Evolutionary conservation across 164 flowering plant genomes (phyloP).

Genomic region (Vitis labrusca): DNA sequence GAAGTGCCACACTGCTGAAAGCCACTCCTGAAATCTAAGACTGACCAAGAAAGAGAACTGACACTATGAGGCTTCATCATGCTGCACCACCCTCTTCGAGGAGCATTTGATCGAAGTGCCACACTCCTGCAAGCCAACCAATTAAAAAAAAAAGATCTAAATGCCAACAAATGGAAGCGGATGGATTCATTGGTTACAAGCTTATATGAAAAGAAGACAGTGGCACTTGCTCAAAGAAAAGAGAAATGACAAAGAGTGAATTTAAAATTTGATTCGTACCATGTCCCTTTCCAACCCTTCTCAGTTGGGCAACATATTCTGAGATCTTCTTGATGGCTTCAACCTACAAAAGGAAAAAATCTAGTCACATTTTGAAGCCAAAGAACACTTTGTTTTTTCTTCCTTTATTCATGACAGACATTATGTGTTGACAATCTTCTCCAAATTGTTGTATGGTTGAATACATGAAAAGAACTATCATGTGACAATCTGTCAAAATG

Average conservation of each 20-base stretch:
- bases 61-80: neutral
- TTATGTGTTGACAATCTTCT: neutral
- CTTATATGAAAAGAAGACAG: neutral
- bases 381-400: neutral
- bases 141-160: neutral
- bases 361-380: neutral
- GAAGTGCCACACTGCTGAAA: no score
- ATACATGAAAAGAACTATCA: neutral
- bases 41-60: no score
- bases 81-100: conserved; percentile 31
- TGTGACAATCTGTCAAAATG: no score
- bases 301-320: conserved; percentile 36
- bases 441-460: neutral
- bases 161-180: neutral
- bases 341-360: conserved; percentile 15
- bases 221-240: neutral
- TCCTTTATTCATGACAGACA: no score
- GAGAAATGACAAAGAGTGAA: neutral
- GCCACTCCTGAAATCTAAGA: no score
- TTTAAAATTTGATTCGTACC: conserved; percentile 19
- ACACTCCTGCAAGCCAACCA: conserved; percentile 50
- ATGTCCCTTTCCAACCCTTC: conserved; percentile 40
- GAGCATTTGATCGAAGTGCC: conserved; percentile 75
- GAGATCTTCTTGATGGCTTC: conserved; percentile 39
- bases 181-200: neutral